phyloP scores from a whole-genome alignment of 768 basidiomycete species.

The Leccinum longicurvipes region DNA sequence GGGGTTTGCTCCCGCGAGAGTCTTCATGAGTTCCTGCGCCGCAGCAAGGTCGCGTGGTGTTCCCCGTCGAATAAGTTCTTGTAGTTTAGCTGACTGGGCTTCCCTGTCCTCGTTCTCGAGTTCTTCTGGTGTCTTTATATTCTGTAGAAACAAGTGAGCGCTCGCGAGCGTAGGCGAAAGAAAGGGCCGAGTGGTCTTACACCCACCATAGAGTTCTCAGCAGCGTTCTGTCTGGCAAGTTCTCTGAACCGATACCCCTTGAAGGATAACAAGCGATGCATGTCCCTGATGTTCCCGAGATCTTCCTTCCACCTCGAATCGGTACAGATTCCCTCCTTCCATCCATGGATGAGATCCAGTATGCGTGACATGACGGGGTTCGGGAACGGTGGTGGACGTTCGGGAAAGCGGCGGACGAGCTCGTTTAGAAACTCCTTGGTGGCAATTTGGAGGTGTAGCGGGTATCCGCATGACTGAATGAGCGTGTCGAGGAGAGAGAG shows the following conservation, averaged over 20 bases:
- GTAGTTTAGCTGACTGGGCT: slow-evolving; percentile 96
- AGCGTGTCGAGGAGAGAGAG: slow-evolving; percentile 87
- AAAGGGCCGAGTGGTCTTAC: not conserved
- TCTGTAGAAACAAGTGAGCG: slow-evolving; percentile 42
- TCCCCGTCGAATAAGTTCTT: slow-evolving; percentile 94
- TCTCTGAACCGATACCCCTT: slow-evolving; percentile 87
- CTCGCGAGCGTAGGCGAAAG: not conserved
- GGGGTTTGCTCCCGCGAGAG: slow-evolving; percentile 91
- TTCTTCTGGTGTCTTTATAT: slow-evolving; percentile 92
- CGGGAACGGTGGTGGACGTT: slow-evolving; percentile 93
- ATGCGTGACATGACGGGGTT: slow-evolving; percentile 94
- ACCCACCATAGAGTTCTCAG: slow-evolving; percentile 25
- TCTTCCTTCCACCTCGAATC: slow-evolving; percentile 95
- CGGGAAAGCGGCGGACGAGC: slow-evolving; percentile 95
- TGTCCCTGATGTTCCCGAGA: slow-evolving; percentile 94
- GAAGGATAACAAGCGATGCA: slow-evolving; percentile 91
- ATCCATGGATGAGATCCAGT: slow-evolving; percentile 85
- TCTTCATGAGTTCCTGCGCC: slow-evolving; percentile 97
- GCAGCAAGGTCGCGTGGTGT: slow-evolving; percentile 93
- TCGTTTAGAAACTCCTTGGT: slow-evolving; percentile 99
- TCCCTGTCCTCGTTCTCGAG: slow-evolving; percentile 93
- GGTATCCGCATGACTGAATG: slow-evolving; percentile 94
- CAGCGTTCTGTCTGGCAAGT: slow-evolving; percentile 16
- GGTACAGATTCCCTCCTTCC: slow-evolving; percentile 91
- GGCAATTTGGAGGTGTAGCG: slow-evolving; percentile 92